A percentile compares a stretch with the other conserved stretches of the same genome.
phyloP scores from a whole-genome alignment of 345 rosid genomes.

The Eucalyptus sp. region DNA sequence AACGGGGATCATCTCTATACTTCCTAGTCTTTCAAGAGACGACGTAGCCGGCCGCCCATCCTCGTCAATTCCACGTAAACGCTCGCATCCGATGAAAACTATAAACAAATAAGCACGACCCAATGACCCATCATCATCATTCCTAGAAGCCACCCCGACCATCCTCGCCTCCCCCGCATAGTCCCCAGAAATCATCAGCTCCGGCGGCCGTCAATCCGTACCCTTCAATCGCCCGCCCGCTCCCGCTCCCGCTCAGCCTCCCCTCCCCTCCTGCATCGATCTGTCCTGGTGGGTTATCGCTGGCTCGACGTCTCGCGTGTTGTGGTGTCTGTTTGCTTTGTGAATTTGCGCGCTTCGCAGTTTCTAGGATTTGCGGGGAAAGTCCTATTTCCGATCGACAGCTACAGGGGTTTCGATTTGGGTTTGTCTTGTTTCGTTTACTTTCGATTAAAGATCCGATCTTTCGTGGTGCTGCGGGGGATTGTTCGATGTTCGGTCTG shows the following conservation, averaged over 20 bases:
- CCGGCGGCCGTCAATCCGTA: neutral
- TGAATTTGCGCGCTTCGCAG: neutral
- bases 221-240: neutral
- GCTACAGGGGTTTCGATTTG: neutral
- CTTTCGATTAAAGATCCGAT: neutral
- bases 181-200: neutral
- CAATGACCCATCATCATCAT: neutral
- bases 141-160: neutral
- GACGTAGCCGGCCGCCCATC: neutral
- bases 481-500: neutral
- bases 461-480: neutral
- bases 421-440: neutral
- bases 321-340: neutral
- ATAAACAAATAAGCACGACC: neutral
- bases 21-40: neutral
- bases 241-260: neutral
- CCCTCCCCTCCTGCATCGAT: neutral
- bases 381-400: neutral
- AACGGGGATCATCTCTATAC: neutral
- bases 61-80: neutral
- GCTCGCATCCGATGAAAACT: neutral
- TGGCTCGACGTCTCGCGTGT: neutral
- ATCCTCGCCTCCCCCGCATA: neutral
- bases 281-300: neutral
- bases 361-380: neutral